These are phyloP conservation scores for Calonectria pseudoreteaudii DNA, from an alignment of 2,329 filamentous ascomycete species.

Conservation along the genomic window DNA sequence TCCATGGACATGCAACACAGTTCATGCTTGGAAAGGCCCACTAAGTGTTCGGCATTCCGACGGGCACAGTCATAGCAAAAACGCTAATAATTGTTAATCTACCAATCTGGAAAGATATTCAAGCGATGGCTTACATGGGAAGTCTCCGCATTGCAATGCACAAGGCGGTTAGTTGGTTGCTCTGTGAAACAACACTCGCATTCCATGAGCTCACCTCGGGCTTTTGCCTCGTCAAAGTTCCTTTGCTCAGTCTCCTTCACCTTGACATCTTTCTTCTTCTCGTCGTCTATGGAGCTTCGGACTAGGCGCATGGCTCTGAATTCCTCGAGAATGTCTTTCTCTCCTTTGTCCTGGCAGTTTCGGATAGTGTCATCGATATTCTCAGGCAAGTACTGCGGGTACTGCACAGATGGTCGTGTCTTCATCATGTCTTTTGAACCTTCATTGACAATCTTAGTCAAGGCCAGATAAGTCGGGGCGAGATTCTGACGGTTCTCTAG, in stretches of 20 bases:
- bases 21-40: constrained; percentile 77
- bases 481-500: constrained; percentile 24
- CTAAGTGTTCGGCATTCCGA: constrained; percentile 73
- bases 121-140: constrained; percentile 58
- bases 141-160: constrained; percentile 71
- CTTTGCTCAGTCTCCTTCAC: constrained; percentile 48
- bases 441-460: constrained; percentile 21
- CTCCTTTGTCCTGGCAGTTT: neutral
- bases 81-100: constrained; percentile 51
- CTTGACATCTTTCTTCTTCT: constrained; percentile 48
- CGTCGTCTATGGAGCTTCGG: neutral
- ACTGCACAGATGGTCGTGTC: neutral
- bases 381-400: constrained; percentile 12
- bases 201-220: constrained; percentile 68
- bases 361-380: constrained; percentile 22
- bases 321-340: constrained; percentile 34
- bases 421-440: constrained; percentile 22
- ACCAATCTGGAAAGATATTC: neutral
- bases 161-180: constrained; percentile 73
- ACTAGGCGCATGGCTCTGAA: constrained; percentile 33
- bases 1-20: constrained; percentile 78
- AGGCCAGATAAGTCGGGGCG: constrained; percentile 31
- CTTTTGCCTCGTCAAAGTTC: constrained; percentile 57
- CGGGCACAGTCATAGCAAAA: constrained; percentile 79
- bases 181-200: constrained; percentile 82